These are phyloP conservation scores for Paxillus involutus DNA, from an alignment of 768 basidiomycete genomes.

Conservation along the genomic window DNA sequence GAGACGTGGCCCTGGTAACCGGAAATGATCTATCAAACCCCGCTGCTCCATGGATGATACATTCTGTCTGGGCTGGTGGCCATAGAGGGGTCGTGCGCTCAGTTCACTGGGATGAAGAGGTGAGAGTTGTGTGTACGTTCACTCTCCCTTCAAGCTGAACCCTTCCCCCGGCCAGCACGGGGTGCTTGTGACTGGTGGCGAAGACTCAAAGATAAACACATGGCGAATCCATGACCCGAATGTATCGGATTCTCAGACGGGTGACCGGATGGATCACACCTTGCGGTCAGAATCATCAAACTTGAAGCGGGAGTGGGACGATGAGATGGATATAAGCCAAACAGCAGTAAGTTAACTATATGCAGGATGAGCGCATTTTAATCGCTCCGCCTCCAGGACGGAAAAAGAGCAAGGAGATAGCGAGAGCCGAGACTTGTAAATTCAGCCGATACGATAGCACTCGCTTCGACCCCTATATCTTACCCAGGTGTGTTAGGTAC, in stretches of 20 bases:
- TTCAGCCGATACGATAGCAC: neutral
- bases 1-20: slow-evolving; percentile 57
- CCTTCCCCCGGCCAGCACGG: slow-evolving; percentile 31
- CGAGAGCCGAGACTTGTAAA: neutral
- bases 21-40: slow-evolving; percentile 38
- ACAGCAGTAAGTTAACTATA: slow-evolving; percentile 14
- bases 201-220: slow-evolving; percentile 46
- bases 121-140: slow-evolving; percentile 17
- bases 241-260: neutral
- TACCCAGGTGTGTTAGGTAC: no score
- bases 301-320: slow-evolving; percentile 27
- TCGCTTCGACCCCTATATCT: neutral
- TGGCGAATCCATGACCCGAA: slow-evolving; percentile 33
- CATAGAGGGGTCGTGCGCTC: slow-evolving; percentile 60
- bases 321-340: slow-evolving; percentile 10
- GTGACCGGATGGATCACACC: slow-evolving; percentile 5
- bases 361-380: neutral
- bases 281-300: slow-evolving; percentile 10
- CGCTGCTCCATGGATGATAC: slow-evolving; percentile 47
- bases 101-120: slow-evolving; percentile 55
- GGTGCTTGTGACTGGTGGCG: slow-evolving; percentile 48
- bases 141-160: neutral
- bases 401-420: slow-evolving; percentile 22
- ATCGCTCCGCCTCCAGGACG: slow-evolving; percentile 7
- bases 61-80: slow-evolving; percentile 52